Conservation (phyloP, 345 rosid species). For the Brassica nigra region DNA sequence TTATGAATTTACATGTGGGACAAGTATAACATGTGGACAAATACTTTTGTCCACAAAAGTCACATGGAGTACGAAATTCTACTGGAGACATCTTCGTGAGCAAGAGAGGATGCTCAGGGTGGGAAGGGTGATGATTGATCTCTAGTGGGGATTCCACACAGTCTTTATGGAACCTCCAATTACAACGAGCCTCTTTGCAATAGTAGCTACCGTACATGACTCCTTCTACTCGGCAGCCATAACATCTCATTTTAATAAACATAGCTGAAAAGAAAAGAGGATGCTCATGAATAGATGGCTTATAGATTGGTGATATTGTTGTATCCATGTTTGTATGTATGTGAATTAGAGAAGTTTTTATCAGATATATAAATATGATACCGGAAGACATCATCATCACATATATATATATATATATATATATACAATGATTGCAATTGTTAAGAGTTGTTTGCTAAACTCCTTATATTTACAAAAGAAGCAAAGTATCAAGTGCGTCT, state of each 20-base stretch:
- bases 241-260: background rate
- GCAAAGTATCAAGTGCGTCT: too few relatives aligned
- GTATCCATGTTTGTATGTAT: constrained; percentile 7
- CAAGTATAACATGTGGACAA: background rate
- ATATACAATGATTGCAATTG: background rate
- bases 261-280: background rate
- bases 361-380: background rate
- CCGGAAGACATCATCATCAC: background rate
- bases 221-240: background rate
- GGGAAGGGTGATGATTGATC: constrained; percentile 16
- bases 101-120: background rate
- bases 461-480: background rate
- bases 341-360: background rate
- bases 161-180: background rate
- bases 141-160: constrained; percentile 6
- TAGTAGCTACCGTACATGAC: background rate
- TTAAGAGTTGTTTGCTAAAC: background rate
- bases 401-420: background rate
- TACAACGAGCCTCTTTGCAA: background rate
- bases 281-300: background rate
- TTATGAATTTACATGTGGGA: background rate
- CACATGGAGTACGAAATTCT: background rate
- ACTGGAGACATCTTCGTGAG: background rate
- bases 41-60: background rate
- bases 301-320: background rate